Evolutionary conservation across 2,329 filamentous ascomycete species (phyloP).

Genomic region (Annulohypoxylon truncatum): DNA sequence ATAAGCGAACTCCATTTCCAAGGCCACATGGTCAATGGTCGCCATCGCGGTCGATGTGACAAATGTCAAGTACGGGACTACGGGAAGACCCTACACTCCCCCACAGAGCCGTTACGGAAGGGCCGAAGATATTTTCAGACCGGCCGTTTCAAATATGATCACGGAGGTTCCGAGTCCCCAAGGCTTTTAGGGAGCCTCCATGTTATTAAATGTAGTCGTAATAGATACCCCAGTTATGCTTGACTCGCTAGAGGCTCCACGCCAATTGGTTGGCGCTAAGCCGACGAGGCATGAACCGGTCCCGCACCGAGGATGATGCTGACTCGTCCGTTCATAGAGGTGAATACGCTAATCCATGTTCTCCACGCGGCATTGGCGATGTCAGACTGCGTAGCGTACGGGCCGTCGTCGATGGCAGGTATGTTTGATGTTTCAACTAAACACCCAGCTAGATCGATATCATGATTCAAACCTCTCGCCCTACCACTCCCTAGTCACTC

Average conservation of each 20-base stretch:
- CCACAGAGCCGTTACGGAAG: neutral
- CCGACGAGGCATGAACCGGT: neutral
- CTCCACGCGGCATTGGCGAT: neutral
- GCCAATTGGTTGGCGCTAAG: neutral
- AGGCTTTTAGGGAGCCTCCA: neutral
- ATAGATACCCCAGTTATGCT: slow-evolving; percentile 3
- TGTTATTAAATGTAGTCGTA: neutral
- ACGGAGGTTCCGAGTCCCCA: neutral
- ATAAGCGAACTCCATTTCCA: too few relatives aligned
- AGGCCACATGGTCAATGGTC: neutral
- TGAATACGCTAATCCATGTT: neutral
- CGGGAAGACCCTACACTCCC: neutral
- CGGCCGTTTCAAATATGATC: neutral
- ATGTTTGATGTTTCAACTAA: slow-evolving; percentile 6
- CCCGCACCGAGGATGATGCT: neutral
- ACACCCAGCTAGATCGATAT: neutral
- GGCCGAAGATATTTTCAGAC: neutral
- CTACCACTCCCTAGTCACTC: neutral
- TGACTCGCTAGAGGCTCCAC: slow-evolving; percentile 14
- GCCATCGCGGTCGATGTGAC: neutral
- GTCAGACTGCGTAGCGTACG: neutral
- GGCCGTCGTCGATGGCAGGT: neutral
- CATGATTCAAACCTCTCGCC: slow-evolving; percentile 17
- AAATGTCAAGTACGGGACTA: neutral
- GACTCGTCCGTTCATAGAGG: neutral